Conservation (phyloP, 1,284 basidiomycete species). For the Boletus semigastroideus region DNA sequence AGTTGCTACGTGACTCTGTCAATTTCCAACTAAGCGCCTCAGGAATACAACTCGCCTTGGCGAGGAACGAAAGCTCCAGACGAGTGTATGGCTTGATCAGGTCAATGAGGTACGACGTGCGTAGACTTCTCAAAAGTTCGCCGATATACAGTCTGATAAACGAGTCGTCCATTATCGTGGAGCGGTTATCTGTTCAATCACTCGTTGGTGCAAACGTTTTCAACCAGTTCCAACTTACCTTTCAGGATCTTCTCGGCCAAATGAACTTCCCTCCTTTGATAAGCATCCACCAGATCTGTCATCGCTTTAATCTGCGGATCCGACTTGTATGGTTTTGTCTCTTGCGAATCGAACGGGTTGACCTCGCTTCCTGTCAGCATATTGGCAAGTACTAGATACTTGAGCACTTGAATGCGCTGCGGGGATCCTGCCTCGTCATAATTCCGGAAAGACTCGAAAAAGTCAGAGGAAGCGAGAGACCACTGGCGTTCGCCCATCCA, state of each 20-base stretch:
- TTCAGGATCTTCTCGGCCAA: constrained; percentile 92
- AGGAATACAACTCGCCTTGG: constrained; percentile 56
- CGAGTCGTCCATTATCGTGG: constrained; percentile 92
- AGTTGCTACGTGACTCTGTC: constrained; percentile 66
- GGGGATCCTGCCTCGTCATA: constrained; percentile 98
- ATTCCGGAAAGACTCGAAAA: constrained; percentile 98
- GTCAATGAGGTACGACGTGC: constrained; percentile 96
- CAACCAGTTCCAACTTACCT: constrained; percentile 50
- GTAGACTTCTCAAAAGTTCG: constrained; percentile 88
- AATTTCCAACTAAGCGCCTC: not conserved
- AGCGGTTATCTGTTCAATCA: constrained; percentile 70
- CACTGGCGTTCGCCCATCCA: constrained; percentile 99
- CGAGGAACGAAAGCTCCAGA: constrained; percentile 88
- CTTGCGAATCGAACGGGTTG: constrained; percentile 99
- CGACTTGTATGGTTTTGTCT: constrained; percentile 99
- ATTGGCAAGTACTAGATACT: constrained; percentile 97
- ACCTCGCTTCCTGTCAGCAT: constrained; percentile 99
- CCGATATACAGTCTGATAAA: constrained; percentile 96
- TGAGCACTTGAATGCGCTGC: constrained; percentile 96
- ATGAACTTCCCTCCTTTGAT: constrained; percentile 94
- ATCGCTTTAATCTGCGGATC: constrained; percentile 97
- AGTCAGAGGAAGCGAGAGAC: constrained; percentile 95
- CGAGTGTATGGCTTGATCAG: constrained; percentile 96
- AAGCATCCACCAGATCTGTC: constrained; percentile 95
- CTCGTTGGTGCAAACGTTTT: not conserved